These are phyloP conservation scores for Maudiozyma pseudohumilis DNA, from an alignment of 805 yeast genomes.

Conservation along the genomic window DNA sequence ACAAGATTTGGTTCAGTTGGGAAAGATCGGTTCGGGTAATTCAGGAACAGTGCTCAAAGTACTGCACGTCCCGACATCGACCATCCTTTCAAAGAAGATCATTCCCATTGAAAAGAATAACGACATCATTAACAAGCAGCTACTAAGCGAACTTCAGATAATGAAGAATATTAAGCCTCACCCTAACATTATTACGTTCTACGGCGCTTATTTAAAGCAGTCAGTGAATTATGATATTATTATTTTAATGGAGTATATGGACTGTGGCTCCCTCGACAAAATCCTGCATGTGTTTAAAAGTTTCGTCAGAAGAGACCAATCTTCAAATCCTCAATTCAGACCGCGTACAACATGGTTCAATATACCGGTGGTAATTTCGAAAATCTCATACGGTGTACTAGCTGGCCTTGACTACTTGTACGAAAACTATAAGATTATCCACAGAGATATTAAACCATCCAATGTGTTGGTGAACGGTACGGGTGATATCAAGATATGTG, in stretches of 20 bases:
- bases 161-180: conserved; percentile 78
- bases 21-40: conserved; percentile 83
- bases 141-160: conserved; percentile 78
- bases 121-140: conserved; percentile 38
- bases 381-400: conserved; percentile 65
- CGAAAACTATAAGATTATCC: conserved; percentile 77
- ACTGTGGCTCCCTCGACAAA: conserved; percentile 85
- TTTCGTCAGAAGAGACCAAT: conserved; percentile 24
- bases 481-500: conserved; percentile 88
- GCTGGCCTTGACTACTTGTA: conserved; percentile 77
- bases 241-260: conserved; percentile 93
- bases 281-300: conserved; percentile 54
- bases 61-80: conserved; percentile 78
- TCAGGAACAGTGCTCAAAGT: conserved; percentile 90
- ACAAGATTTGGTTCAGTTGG: conserved; percentile 63
- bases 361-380: conserved; percentile 51
- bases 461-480: conserved; percentile 79
- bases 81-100: conserved; percentile 80
- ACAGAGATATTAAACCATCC: conserved; percentile 92
- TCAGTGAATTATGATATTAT: conserved; percentile 51
- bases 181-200: conserved; percentile 78
- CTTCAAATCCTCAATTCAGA: neutral
- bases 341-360: conserved; percentile 23
- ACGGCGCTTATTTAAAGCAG: conserved; percentile 73
- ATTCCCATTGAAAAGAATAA: conserved; percentile 77